Evolutionary conservation across 2,329 filamentous ascomycete genomes (phyloP), one percentile per base, ranked within the genome.

Genomic region (Teratosphaeria nubilosa): DNA sequence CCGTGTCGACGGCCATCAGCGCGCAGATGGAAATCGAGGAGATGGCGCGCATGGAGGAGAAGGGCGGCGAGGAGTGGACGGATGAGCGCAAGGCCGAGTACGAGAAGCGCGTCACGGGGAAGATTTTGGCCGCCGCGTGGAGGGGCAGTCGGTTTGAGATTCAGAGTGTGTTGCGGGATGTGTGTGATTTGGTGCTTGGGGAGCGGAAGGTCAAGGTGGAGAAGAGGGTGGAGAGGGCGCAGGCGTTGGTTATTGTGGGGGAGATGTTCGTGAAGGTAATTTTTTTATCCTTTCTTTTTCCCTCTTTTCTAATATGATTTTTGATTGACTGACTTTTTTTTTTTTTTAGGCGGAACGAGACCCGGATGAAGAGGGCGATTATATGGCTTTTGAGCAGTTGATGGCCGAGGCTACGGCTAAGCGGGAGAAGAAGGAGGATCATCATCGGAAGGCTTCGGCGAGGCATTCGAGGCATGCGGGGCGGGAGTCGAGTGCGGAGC

Each of bases 1-100:
- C 94, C 31, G 96, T 99, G 71, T 91, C 86, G 63, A 95, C 90
- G 55, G 94, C 94, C 45, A 95, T 99, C 64, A 91, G 96, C 70
- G 94, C 94, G 27, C 94, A 99, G 77, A 87, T 96, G 78, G 96
- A 91, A 60, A 96, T 99, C 85, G 92, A 99, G 78, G 92, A 96
- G 74, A 97, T 99, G 94, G 91, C 91, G 57, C 91, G 92, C 73
- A 81, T 92, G 75, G 94, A 99, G 77, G 89, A 96, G 78, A 86
- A 86, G 69, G 94, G 92, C 56, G 94, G 94, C 54, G 94, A 96
- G 58, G 91, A 96, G 61, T 99, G 94, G 94, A 97, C 94, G 0
- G 94, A 99, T 62, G 94, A 97, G 84, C 91, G 88, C 79, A 91
- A 91, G 76, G 86, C 86, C 50, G 94, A 99, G 77, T 96, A 95